Base-by-base conservation (phyloP, 2,329 filamentous ascomycete genomes). In the Bertia moriformis region DNA sequence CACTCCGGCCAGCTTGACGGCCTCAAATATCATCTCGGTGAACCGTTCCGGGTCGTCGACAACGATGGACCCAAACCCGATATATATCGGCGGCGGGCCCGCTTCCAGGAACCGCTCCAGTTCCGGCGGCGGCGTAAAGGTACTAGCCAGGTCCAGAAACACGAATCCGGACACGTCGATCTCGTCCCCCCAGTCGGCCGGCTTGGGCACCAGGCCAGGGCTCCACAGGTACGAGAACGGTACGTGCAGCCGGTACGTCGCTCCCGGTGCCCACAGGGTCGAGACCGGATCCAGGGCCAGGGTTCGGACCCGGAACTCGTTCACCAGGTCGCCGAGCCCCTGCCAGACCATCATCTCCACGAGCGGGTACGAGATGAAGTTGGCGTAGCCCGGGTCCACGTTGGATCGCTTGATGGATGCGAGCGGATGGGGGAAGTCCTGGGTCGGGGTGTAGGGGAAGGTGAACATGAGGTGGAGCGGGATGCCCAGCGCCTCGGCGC, bases 341-440 rank as follows among this genome's bases (percentile, higher is more conserved):
- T 94, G 86, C 87, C 87, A 94, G 1, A 86, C 82, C 70, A 89
- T 84, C 73, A 85, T 80, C 52, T 89, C 83, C 1, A 89, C 81
- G 24, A 89, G 59, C 0, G 81, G 77, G 51, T 88, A 91, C 2
- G 74, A 81, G 53, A 89, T 84, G 51, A 84, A 86, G 55, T 89
- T 91, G 12, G 78, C 75, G 51, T 84, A 83, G 15, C 73, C 74
- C 1, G 71, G 66, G 48, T 87, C 80, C 5, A 85, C 71, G 45
- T 85, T 84, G 14, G 70, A 75, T 43, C 69, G 70, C 50, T 79
- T 83, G 55, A 89, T 79, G 50, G 76, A 85, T 7, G 83, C 82
- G 38, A 89, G 55, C 0, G 84, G 83, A 51, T 89, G 83, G 0
- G 83, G 81, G 45, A 89, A 89, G 0, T 73, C 68, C 40, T 77